These are phyloP conservation scores for Rhizopus microsporus DNA, from an alignment of 371 early-diverging fungal species.

Conservation along the genomic window DNA sequence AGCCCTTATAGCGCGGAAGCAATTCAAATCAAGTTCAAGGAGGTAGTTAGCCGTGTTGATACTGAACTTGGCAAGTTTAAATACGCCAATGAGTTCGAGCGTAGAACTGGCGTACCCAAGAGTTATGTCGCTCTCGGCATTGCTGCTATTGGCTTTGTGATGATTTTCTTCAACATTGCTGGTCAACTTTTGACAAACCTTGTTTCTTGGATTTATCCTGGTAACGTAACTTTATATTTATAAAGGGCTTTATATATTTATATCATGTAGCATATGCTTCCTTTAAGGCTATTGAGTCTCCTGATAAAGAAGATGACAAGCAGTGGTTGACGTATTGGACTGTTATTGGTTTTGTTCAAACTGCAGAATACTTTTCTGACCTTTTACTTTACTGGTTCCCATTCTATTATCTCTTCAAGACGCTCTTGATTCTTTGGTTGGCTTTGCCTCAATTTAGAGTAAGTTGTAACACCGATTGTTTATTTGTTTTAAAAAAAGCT, in stretches of 20 bases:
- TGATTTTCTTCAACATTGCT: conserved; percentile 90
- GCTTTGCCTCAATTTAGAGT: conserved; percentile 77
- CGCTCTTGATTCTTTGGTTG: conserved; percentile 82
- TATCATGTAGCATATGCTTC: conserved; percentile 76
- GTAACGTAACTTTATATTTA: conserved; percentile 22
- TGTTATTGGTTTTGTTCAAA: conserved; percentile 83
- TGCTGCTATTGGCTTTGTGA: conserved; percentile 57
- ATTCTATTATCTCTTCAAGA: conserved; percentile 93
- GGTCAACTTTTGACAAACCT: conserved; percentile 77
- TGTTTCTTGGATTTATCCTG: conserved; percentile 88
- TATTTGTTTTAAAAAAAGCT: not conserved
- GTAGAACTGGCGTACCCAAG: conserved; percentile 78
- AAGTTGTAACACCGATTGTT: conserved; percentile 26
- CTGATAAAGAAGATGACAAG: conserved; percentile 77
- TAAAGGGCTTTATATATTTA: not conserved
- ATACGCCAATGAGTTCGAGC: conserved; percentile 64
- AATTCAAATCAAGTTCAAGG: conserved; percentile 9
- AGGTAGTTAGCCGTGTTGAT: conserved; percentile 39
- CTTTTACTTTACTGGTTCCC: conserved; percentile 87
- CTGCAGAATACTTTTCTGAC: conserved; percentile 87
- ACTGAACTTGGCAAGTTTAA: conserved; percentile 68
- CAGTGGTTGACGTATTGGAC: conserved; percentile 91
- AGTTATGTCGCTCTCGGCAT: conserved; percentile 74
- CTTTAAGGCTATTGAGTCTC: conserved; percentile 88
- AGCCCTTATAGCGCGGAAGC: conserved; percentile 13